Evolutionary conservation across 768 basidiomycete genomes (phyloP), one percentile per base, ranked within the genome.

Genomic region (Auriscalpium orientale): DNA sequence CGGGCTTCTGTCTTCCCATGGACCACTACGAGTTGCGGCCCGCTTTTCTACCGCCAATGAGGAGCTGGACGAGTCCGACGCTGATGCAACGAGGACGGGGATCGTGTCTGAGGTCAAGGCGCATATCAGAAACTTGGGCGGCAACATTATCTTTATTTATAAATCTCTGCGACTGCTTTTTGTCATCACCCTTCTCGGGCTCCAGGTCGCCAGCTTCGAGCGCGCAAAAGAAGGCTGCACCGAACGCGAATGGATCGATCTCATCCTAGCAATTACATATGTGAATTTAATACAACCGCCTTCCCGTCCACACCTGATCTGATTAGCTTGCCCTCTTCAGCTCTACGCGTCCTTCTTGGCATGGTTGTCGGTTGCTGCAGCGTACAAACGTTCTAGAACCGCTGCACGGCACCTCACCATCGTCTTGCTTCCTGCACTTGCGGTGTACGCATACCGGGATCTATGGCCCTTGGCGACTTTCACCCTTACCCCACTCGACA

Each of bases 41-140:
- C 43, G n/a, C 8, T 28, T 28, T 13, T 28, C 22, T 7, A 13
- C 8, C n/a, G 18, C 7, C n/a, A 13, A 11, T 20, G 28, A 18
- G 22, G 21, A 11, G 49, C 16, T 16, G 18, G 34, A 35, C 33
- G 33, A 34, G 16, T n/a, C n/a, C n/a, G 53, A 43, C 9, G 13
- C 12, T 9, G 47, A 40, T 18, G 21, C 8, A 13, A 49, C 35
- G 12, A 35, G 57, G 54, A 46, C 54, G 10, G 33, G 51, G 38
- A 12, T 57, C n/a, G 40, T 56, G 63, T 58, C 57, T 2, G 57
- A 57, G 38, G 49, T 60, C 18, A 58, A 46, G 33, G 53, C 54
- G 34, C 79, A 80, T 60, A 65, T 81, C 33, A 51, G 62, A 15
- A 60, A 15, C 74, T 78, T 52, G 79, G 81, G n/a, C 5, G 83